Evolutionary conservation across 306 rosid genomes (phyloP), one percentile per base, ranked within the genome.

Genomic region (Lupinus albus): DNA sequence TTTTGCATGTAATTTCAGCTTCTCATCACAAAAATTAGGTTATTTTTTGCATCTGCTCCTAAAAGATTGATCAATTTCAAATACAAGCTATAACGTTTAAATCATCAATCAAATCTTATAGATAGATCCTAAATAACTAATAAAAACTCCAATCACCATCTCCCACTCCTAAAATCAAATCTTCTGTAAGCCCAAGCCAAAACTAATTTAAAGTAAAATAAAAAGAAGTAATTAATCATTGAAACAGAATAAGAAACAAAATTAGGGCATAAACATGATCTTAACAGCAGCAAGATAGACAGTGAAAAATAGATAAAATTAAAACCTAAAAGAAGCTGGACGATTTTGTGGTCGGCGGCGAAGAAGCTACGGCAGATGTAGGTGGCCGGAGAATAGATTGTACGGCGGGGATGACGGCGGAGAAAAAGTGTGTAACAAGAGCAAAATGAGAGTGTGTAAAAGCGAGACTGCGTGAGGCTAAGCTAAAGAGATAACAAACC

Each of bases 101-200:
- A 61, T 15, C 30, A 25, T 25, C 5, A 72, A 39, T 50, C 20
- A 50, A 72, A 49, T 38, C 54, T 8, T 15, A 10, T 52, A 41
- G 38, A 18, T 25, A 48, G 4, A 36, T 0, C 46, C 42, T 17
- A 48, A 28, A 4, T 11, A 45, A 17, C 44, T 11, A 48, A 32
- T 70, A 13, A 41, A 21, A 11, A 36, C 25, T 15, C 6, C 51
- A 4, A 32, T 11, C 8, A 39, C 18, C 51, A 11, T 0, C 4
- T 9, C 33, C 9, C 11, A 61, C 16, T 15, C 6, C 67, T 18
- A n/a, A 71, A 52, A 38, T 13, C 9, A 48, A 32, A 48, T 45
- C 21, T 9, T 1, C 54, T 47, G 11, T 45, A 32, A 30, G 7
- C 21, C 15, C 15, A 33, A 35, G 18, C 1, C 9, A 46, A 57